These are phyloP conservation scores for Candida fluviatilis DNA, from an alignment of 805 yeast species.

Conservation along the genomic window DNA sequence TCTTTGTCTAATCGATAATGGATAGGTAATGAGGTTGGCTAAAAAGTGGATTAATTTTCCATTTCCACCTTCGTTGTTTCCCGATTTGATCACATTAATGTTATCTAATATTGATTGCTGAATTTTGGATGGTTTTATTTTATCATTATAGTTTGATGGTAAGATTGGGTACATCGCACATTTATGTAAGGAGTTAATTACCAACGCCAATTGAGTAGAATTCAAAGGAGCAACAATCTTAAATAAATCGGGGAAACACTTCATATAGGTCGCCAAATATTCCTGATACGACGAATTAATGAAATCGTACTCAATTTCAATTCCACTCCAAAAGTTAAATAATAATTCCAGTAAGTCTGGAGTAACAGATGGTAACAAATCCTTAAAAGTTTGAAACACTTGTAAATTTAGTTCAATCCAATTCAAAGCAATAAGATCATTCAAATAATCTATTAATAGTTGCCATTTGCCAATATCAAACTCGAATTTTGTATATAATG, in stretches of 20 bases:
- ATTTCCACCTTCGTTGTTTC: slow-evolving; percentile 31
- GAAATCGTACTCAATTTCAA: slow-evolving; percentile 38
- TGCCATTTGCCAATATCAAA: slow-evolving; percentile 51
- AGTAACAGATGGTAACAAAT: slow-evolving; percentile 32
- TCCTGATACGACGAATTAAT: slow-evolving; percentile 53
- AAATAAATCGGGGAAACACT: slow-evolving; percentile 49
- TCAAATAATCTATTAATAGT: slow-evolving; percentile 48
- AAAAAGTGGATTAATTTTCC: slow-evolving; percentile 51
- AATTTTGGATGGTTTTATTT: slow-evolving; percentile 48
- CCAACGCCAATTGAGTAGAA: slow-evolving; percentile 39
- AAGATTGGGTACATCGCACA: slow-evolving; percentile 72
- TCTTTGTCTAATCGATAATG: slow-evolving; percentile 56
- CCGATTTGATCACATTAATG: slow-evolving; percentile 30
- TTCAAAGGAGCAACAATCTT: slow-evolving; percentile 26
- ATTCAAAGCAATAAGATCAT: slow-evolving; percentile 31
- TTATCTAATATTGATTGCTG: slow-evolving; percentile 57
- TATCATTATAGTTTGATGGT: slow-evolving; percentile 54
- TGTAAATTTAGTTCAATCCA: slow-evolving; percentile 52
- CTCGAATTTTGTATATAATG: slow-evolving; percentile 54
- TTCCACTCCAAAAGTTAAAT: slow-evolving; percentile 48
- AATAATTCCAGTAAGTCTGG: slow-evolving; percentile 29
- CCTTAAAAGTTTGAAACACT: slow-evolving; percentile 52
- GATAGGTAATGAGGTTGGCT: slow-evolving; percentile 49
- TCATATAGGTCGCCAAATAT: slow-evolving; percentile 51
- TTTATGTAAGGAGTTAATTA: slow-evolving; percentile 58